These are phyloP conservation scores for Tulasnella sp. DNA, from an alignment of 768 basidiomycete genomes.

Conservation along the genomic window DNA sequence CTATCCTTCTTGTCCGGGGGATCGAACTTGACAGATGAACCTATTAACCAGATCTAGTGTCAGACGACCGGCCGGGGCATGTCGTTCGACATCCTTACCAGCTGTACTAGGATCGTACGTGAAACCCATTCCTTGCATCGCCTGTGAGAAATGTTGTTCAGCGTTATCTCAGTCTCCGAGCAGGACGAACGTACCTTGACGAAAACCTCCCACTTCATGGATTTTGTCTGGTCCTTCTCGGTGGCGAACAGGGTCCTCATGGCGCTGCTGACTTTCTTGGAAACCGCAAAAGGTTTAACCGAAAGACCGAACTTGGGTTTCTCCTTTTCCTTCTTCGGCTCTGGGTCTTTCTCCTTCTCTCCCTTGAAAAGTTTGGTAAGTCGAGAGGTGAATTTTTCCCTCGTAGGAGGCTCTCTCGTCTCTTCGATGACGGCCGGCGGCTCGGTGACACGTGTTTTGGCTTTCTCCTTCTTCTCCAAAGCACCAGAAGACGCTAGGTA, in stretches of 20 bases:
- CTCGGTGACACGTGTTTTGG: slow-evolving; percentile 69
- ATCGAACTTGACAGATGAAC: slow-evolving; percentile 76
- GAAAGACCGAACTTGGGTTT: slow-evolving; percentile 59
- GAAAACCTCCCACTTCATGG: slow-evolving; percentile 82
- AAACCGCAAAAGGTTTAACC: background rate
- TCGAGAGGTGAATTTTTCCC: slow-evolving; percentile 49
- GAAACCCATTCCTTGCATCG: slow-evolving; percentile 82
- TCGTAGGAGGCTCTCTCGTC: slow-evolving; percentile 50
- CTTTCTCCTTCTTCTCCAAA: slow-evolving; percentile 51
- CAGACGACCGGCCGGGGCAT: too few relatives aligned
- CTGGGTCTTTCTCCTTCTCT: slow-evolving; percentile 45
- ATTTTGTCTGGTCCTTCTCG: slow-evolving; percentile 59
- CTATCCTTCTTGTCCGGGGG: slow-evolving; percentile 63
- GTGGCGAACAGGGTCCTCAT: slow-evolving; percentile 25
- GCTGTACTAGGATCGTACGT: slow-evolving; percentile 71
- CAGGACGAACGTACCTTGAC: slow-evolving; percentile 55
- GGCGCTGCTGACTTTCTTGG: slow-evolving; percentile 18
- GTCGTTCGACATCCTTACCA: slow-evolving; percentile 48
- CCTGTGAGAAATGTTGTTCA: slow-evolving; percentile 45
- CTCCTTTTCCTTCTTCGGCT: slow-evolving; percentile 51
- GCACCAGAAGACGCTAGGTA: slow-evolving; percentile 63
- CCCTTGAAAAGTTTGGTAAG: slow-evolving; percentile 41
- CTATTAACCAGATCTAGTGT: background rate
- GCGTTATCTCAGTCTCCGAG: slow-evolving; percentile 20
- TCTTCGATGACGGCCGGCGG: slow-evolving; percentile 50